Evolutionary conservation across 2,329 filamentous ascomycete species (phyloP), one percentile per base, ranked within the genome.

Genomic region (Phoma herbarum): DNA sequence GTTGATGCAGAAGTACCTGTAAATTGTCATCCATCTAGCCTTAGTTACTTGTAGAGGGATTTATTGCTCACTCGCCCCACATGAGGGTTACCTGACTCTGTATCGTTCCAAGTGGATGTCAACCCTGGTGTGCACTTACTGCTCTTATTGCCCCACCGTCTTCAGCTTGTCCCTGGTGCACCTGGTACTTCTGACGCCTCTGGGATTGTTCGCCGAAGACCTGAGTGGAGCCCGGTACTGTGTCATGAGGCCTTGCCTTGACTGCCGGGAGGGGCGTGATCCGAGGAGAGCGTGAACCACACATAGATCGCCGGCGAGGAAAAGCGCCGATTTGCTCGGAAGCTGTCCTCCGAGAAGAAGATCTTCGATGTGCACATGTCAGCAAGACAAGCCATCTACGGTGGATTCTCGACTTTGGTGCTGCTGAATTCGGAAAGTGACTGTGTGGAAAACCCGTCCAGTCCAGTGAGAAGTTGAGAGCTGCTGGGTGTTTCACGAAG

Each of bases 1-100:
- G 31, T 28, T 78, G 58, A 78, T 77, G 75, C 59, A 64, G 39
- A 75, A 72, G 60, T 76, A 75, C 55, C 46, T 75, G 49, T 74
- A 62, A 43, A 26, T n/a, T 22, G 23, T 26, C 41, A 43, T 26
- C 14, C 41, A 43, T 26, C 14, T n/a, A 26, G 41, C 23, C 23
- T 43, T 43, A n/a, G 23, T 14, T 43, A n/a, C 41, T 14, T 16
- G 41, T 43, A n/a, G 39, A 26, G 41, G 41, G 26, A 25, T 14
- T 8, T n/a, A 5, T n/a, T 43, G 22, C 41, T 43, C 22, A 43
- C 16, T 3, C 5, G 41, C 22, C 41, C 41, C 41, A 28, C 12
- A n/a, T 43, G 26, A 41, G 3, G 37, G n/a, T 20, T 22, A 18
- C 28, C n/a, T 29, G 4, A 31, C 2, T n/a, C 26, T 31, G 26